Evolutionary conservation across 306 rosid species (phyloP).

Genomic region (Acacia crassicarpa): DNA sequence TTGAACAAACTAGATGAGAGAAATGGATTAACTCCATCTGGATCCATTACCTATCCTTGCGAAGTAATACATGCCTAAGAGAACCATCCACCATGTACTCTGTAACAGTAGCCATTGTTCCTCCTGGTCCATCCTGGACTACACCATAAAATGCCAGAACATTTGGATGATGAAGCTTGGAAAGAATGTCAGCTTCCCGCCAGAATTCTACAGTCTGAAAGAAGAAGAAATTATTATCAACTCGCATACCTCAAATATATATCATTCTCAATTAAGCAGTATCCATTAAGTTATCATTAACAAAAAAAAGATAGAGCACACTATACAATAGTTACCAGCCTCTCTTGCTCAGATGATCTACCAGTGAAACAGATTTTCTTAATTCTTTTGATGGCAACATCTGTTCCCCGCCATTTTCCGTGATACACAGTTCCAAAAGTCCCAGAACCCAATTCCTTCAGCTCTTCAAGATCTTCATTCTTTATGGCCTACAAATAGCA

Average conservation of each 20-base stretch:
- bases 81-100: conserved; percentile 96
- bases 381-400: conserved; percentile 83
- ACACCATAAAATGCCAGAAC: conserved; percentile 75
- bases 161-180: conserved; percentile 91
- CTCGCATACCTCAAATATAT: conserved; percentile 13
- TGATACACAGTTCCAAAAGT: conserved; percentile 86
- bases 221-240: conserved; percentile 19
- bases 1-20: conserved; percentile 11
- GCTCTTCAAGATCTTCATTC: conserved; percentile 89
- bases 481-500: conserved; percentile 54
- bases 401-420: conserved; percentile 89
- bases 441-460: conserved; percentile 79
- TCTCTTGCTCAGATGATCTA: conserved; percentile 70
- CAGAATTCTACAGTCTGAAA: conserved; percentile 80
- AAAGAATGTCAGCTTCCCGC: conserved; percentile 83
- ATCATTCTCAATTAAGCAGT: background rate
- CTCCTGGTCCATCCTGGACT: conserved; percentile 77
- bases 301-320: background rate
- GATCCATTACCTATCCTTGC: conserved; percentile 68
- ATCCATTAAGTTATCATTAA: background rate
- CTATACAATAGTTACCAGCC: conserved; percentile 52
- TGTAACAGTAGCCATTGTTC: conserved; percentile 79
- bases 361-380: conserved; percentile 78
- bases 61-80: conserved; percentile 69
- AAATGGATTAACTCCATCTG: conserved; percentile 24